phyloP scores from a whole-genome alignment of 352 stramenopile genomes.

The Phytophthora cryptogea region DNA sequence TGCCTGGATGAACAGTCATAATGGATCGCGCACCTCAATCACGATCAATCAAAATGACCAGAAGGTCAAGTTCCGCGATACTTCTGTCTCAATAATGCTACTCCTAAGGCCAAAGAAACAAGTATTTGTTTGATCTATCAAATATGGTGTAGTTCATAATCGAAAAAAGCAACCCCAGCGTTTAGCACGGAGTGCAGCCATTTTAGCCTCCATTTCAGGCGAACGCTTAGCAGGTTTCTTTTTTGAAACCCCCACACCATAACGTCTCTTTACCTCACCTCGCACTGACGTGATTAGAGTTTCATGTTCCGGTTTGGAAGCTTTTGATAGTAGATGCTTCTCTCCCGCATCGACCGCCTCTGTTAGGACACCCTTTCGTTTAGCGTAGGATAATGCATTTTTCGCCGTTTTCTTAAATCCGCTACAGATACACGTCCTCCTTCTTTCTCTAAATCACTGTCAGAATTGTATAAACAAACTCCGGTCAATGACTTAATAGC shows the following conservation, averaged over 20 bases:
- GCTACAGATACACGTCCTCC: no score
- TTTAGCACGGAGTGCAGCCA: constrained; percentile 6
- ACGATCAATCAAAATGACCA: constrained; percentile 3
- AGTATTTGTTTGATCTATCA: neutral
- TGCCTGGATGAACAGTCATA: neutral
- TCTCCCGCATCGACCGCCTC: constrained; percentile 13
- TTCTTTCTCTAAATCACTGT: no score
- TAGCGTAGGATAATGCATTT: constrained; percentile 1
- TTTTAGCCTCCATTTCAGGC: constrained; percentile 4
- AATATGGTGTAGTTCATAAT: neutral
- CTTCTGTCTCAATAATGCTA: constrained; percentile 14
- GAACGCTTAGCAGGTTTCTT: constrained; percentile 5
- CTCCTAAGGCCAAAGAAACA: constrained; percentile 3
- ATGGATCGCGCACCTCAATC: constrained; percentile 8
- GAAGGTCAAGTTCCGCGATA: constrained; percentile 2
- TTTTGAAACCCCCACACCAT: constrained; percentile 11
- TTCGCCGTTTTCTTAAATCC: no score
- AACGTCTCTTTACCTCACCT: constrained; percentile 3
- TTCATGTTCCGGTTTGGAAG: constrained; percentile 4
- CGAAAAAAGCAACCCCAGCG: no score
- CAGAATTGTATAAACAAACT: no score
- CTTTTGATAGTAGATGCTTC: constrained; percentile 7
- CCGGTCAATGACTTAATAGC: no score
- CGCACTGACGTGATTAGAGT: neutral
- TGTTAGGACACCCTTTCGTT: constrained; percentile 13